These are phyloP conservation scores for Ustilago shanxiensis DNA, from an alignment of 1,284 basidiomycete genomes.

Conservation along the genomic window DNA sequence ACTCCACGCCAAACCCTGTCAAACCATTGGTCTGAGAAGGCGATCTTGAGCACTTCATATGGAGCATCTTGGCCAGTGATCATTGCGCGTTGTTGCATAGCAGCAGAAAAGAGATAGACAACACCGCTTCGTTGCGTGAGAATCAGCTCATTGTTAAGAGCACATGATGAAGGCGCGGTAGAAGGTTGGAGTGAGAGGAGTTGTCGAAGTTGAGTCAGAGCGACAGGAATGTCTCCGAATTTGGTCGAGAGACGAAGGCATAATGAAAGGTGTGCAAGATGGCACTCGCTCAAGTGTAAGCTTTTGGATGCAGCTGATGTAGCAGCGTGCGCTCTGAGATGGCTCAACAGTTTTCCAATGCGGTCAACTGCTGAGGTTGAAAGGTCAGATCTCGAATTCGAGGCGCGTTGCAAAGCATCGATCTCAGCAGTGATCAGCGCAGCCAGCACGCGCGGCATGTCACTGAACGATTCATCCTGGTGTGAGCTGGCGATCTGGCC, in stretches of 20 bases:
- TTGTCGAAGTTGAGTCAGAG: constrained; percentile 1
- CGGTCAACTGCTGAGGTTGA: not conserved
- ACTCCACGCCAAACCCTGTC: constrained; percentile 17
- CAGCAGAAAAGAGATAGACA: constrained; percentile 29
- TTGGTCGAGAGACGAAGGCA: constrained; percentile 13
- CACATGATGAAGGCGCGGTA: not conserved
- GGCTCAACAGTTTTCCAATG: not conserved
- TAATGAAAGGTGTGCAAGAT: constrained; percentile 2
- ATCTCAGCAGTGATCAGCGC: constrained; percentile 29
- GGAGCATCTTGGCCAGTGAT: constrained; percentile 11
- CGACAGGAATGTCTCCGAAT: constrained; percentile 9
- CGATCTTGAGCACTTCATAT: constrained; percentile 20
- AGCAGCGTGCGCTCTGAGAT: not conserved
- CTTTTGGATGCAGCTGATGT: not conserved
- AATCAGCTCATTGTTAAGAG: constrained; percentile 8
- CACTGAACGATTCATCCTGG: not conserved
- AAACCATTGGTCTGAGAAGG: constrained; percentile 14
- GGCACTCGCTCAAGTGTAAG: constrained; percentile 5
- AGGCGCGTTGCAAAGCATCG: constrained; percentile 8
- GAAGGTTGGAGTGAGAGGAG: constrained; percentile 10
- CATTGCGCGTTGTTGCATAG: constrained; percentile 9
- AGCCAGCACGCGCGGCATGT: constrained; percentile 7
- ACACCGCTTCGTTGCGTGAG: constrained; percentile 35
- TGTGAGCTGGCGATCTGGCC: not conserved
- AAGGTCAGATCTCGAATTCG: too few relatives aligned